Percentiles rank a stretch among this genome's conserved stretches.
Evolutionary conservation across 129 eudicot species (phyloP).

Genomic region (Logfia minima): DNA sequence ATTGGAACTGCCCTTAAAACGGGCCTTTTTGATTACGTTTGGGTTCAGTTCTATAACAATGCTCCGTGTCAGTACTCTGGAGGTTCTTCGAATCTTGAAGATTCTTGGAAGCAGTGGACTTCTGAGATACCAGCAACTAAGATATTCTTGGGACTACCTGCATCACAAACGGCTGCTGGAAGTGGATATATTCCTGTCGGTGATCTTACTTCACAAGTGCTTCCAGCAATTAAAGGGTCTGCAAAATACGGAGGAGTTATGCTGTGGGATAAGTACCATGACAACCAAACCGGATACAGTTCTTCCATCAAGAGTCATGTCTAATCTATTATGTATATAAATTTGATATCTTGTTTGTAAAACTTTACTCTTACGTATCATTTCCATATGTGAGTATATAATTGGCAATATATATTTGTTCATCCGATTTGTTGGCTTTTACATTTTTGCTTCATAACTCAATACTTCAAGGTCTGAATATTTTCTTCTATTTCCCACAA

Average conservation of each 20-base stretch:
- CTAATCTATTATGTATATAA: not conserved
- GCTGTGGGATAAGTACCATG: constrained; percentile 24
- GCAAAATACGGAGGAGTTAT: constrained; percentile 19
- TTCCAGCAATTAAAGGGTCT: constrained; percentile 8
- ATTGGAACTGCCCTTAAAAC: constrained; percentile 14
- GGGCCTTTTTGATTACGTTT: constrained; percentile 8
- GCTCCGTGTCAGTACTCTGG: constrained; percentile 5
- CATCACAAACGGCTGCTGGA: constrained; percentile 7
- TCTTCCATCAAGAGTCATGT: constrained; percentile 36
- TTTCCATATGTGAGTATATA: not conserved
- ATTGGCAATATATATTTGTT: not conserved
- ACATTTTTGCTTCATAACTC: not conserved
- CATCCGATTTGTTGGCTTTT: not conserved
- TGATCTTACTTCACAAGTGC: constrained; percentile 2
- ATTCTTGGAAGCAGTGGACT: constrained; percentile 12
- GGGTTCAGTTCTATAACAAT: constrained; percentile 16
- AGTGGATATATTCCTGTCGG: constrained; percentile 12
- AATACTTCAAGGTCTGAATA: not conserved
- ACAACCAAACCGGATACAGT: constrained; percentile 34
- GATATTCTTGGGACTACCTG: constrained; percentile 13
- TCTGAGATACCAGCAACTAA: constrained; percentile 10
- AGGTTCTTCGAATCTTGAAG: not conserved
- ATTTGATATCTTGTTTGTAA: not conserved
- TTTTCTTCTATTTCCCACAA: too few relatives aligned
- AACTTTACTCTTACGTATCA: not conserved